These are phyloP conservation scores for Tylopilus rubrobrunneus DNA, from an alignment of 768 basidiomycete genomes.

Conservation along the genomic window DNA sequence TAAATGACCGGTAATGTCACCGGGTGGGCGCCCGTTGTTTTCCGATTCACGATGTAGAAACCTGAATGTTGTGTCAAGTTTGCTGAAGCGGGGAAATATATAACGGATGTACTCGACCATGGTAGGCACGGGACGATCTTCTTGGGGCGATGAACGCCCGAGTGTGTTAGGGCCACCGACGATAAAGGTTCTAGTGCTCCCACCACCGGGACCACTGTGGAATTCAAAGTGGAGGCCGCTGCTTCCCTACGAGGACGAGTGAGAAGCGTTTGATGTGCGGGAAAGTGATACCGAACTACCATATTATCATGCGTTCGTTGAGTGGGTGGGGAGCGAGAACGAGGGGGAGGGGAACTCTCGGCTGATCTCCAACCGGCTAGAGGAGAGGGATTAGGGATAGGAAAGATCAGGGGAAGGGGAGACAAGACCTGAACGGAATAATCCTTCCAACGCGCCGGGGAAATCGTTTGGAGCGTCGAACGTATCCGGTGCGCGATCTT, in stretches of 20 bases:
- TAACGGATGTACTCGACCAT: conserved; percentile 49
- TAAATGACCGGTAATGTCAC: conserved; percentile 52
- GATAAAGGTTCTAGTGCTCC: conserved; percentile 33
- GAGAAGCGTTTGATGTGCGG: not conserved
- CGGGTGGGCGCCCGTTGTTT: conserved; percentile 22
- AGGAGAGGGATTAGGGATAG: not conserved
- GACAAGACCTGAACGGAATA: conserved; percentile 42
- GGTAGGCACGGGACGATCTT: conserved; percentile 33
- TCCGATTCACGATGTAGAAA: conserved; percentile 32
- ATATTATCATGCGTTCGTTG: conserved; percentile 14
- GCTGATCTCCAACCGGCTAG: conserved; percentile 8
- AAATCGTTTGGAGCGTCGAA: conserved; percentile 27
- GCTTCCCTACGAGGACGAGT: conserved; percentile 7
- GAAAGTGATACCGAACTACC: conserved; percentile 4
- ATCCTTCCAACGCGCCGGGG: conserved; percentile 41
- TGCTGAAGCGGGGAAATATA: not conserved
- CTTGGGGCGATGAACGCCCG: conserved; percentile 21
- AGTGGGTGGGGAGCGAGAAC: conserved; percentile 14
- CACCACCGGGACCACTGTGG: conserved; percentile 28
- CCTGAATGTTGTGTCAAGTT: conserved; percentile 19
- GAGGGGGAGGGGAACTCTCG: conserved; percentile 2
- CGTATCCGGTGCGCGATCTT: conserved; percentile 31
- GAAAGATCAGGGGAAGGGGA: not conserved
- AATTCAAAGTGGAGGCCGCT: conserved; percentile 36
- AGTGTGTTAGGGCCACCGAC: conserved; percentile 34